Evolutionary conservation across 495 filamentous ascomycete genomes (phyloP), one percentile per base, ranked within the genome.

Genomic region (Rostrohypoxylon terebratum): DNA sequence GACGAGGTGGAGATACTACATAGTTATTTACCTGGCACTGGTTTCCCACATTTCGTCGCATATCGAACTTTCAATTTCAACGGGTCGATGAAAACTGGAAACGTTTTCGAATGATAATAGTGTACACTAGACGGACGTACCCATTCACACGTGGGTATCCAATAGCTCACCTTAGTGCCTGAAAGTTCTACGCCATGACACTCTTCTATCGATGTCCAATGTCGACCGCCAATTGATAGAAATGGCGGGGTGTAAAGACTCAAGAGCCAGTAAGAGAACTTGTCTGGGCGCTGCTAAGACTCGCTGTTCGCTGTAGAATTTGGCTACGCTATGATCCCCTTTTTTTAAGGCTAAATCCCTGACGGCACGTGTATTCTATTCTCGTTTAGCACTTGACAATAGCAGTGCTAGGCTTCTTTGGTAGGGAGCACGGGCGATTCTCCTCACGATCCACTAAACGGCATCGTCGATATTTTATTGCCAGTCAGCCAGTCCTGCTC

Each of bases 341-440:
- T 25, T 25, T 50, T 42, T 40, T 42, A 28, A 45, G 36, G 50
- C 23, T 5, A 11, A 48, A 73, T 74, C 71, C 71, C 66, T 74
- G 71, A 45, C 36, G 40, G 45, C 71, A 74, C 71, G 71, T 74
- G 71, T 33, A 58, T 66, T 60, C 60, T 44, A 66, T 67, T 65
- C 66, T 59, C 48, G 42, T 70, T 66, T 16, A 48, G 59, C 34
- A 53, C 48, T 34, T 40, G 47, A 57, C 18, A 8, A n/a, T 47
- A 23, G 47, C 2, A 11, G 8, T 21, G 47, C 71, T 74, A 69
- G 45, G 44, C 66, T 63, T 20, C 4, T 70, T 74, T 63, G 4
- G 61, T 61, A 44, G 31, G 18, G 13, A 36, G 34, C 23, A 42
- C 33, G 48, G 33, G 8, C n/a, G 8, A 14, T 48, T 63, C 60